Percentiles rank a stretch among this genome's conserved stretches.
Conservation (phyloP, 805 yeast genomes). For the Candida alai region DNA sequence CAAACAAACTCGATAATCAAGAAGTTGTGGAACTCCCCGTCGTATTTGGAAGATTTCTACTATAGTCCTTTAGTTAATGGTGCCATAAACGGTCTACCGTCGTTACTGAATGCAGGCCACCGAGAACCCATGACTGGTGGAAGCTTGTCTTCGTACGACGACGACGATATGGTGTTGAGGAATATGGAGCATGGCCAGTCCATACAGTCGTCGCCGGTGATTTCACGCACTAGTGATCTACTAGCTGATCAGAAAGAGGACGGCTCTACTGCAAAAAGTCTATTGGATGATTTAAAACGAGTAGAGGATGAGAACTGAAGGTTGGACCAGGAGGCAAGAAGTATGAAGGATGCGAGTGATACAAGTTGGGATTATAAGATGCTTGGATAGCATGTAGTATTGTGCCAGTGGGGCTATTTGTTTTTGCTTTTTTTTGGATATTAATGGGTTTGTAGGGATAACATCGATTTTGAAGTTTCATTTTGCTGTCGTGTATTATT, state of each 20-base stretch:
- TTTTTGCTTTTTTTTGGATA: no score
- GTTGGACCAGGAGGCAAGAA: no score
- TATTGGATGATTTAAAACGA: conserved; percentile 7
- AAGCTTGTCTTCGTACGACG: conserved; percentile 38
- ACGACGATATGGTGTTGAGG: conserved; percentile 43
- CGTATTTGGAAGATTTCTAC: conserved; percentile 64
- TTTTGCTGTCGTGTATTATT: no score
- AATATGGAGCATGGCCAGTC: conserved; percentile 30
- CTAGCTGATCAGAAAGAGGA: neutral
- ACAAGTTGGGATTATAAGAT: no score
- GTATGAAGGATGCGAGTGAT: no score
- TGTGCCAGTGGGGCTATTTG: no score
- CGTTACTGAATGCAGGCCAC: no score
- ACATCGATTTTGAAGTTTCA: no score
- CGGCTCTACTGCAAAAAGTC: conserved; percentile 8
- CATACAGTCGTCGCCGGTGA: conserved; percentile 10
- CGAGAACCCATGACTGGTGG: conserved; percentile 9
- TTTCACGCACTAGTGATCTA: no score
- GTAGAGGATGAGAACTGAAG: conserved; percentile 5
- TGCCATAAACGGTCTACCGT: no score
- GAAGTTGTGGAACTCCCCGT: conserved; percentile 63
- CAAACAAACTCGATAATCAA: conserved; percentile 43
- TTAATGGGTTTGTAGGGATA: no score
- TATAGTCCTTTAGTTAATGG: conserved; percentile 38
- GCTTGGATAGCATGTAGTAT: no score